Conservation (phyloP, 257 asterid genomes). For the Thymus mandschuricus region DNA sequence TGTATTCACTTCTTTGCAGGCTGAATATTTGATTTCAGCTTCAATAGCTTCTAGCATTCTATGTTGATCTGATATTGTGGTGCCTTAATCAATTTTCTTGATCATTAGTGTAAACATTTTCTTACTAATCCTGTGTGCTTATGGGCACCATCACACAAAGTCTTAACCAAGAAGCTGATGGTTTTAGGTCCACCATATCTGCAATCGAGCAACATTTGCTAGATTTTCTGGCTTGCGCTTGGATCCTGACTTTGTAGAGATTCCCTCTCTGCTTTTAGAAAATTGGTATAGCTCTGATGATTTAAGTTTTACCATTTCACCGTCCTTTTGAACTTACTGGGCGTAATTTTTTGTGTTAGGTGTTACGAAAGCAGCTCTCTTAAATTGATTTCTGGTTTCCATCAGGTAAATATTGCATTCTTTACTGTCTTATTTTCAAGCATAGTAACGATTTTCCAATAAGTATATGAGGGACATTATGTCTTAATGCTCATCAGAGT, state of each 20-base stretch:
- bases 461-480: neutral
- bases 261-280: slow-evolving; percentile 81
- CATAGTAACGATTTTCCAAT: slow-evolving; percentile 12
- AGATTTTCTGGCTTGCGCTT: slow-evolving; percentile 90
- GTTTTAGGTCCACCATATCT: slow-evolving; percentile 75
- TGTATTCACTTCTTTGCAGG: slow-evolving; percentile 16
- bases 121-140: slow-evolving; percentile 3
- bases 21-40: slow-evolving; percentile 9
- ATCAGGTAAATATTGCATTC: slow-evolving; percentile 60
- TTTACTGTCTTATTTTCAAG: neutral
- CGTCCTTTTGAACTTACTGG: neutral
- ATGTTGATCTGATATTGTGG: neutral
- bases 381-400: slow-evolving; percentile 86
- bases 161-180: slow-evolving; percentile 27
- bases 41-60: slow-evolving; percentile 22
- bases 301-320: slow-evolving; percentile 8
- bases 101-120: neutral
- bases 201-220: slow-evolving; percentile 85
- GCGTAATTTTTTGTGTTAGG: slow-evolving; percentile 46
- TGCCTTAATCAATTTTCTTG: slow-evolving; percentile 20
- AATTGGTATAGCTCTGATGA: slow-evolving; percentile 59
- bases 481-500: too few relatives aligned
- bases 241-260: slow-evolving; percentile 97
- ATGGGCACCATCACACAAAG: slow-evolving; percentile 6
- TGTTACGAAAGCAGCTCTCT: slow-evolving; percentile 79